Percentiles rank a stretch among this genome's conserved stretches.
Conservation (phyloP, 2,329 filamentous ascomycete species). For the Neofusicoccum umdonicola region DNA sequence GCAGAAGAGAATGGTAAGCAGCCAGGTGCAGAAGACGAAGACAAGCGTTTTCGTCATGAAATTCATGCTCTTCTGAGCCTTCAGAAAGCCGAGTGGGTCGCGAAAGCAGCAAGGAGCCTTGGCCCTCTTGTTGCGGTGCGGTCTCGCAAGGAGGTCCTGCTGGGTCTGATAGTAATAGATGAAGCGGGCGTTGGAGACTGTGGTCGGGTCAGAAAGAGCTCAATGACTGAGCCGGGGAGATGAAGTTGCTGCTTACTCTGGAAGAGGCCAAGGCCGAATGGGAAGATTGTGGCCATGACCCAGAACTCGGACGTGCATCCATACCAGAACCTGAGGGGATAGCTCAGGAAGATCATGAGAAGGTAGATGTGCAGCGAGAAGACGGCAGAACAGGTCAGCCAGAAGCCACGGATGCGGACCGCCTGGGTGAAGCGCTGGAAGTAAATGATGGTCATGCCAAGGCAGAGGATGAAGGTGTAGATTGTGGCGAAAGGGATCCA, state of each 20-base stretch:
- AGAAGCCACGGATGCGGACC: constrained; percentile 9
- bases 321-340: constrained; percentile 16
- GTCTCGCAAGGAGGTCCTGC: background rate
- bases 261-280: constrained; percentile 1
- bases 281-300: constrained; percentile 13
- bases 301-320: constrained; percentile 11
- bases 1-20: background rate
- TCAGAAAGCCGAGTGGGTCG: background rate
- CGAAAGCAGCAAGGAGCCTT: background rate
- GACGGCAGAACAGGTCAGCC: background rate
- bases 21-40: background rate
- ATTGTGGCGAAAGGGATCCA: constrained; percentile 7
- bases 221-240: no score
- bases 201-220: background rate
- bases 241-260: background rate
- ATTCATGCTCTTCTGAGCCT: background rate
- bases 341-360: background rate
- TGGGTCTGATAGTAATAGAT: constrained; percentile 11
- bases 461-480: background rate
- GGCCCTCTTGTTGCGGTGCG: background rate
- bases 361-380: constrained; percentile 7
- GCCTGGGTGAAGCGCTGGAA: constrained; percentile 7
- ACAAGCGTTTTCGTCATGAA: background rate
- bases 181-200: constrained; percentile 11
- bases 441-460: background rate